Conservation (phyloP, 2,329 filamentous ascomycete genomes). For the Fusarium solani-melongenae region DNA sequence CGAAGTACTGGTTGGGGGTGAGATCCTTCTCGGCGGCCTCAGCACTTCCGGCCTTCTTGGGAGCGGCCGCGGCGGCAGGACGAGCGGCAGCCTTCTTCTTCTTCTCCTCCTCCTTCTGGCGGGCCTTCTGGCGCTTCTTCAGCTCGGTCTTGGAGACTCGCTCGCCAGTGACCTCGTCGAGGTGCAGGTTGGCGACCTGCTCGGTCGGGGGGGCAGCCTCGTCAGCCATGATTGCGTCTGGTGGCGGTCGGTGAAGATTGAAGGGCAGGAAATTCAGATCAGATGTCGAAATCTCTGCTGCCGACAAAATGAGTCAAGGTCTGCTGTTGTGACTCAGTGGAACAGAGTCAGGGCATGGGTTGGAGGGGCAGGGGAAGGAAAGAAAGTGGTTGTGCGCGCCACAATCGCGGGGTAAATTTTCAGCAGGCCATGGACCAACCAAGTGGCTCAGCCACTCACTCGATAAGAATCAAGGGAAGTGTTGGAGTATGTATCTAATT, state of each 20-base stretch:
- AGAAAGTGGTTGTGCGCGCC: constrained; percentile 35
- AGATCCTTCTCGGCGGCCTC: constrained; percentile 71
- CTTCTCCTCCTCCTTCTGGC: constrained; percentile 89
- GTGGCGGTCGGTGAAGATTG: constrained; percentile 13
- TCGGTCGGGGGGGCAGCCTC: constrained; percentile 53
- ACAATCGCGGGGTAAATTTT: constrained; percentile 48
- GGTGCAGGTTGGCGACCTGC: constrained; percentile 77
- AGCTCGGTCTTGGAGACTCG: constrained; percentile 84
- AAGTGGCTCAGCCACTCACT: constrained; percentile 33
- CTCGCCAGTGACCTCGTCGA: constrained; percentile 95
- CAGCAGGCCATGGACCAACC: constrained; percentile 15
- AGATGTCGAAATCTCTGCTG: constrained; percentile 27
- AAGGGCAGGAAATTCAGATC: constrained; percentile 19
- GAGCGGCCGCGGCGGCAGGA: constrained; percentile 75
- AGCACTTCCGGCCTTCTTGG: constrained; percentile 61
- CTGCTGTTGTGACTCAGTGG: constrained; percentile 42
- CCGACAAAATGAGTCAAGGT: constrained; percentile 36
- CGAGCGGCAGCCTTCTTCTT: constrained; percentile 83
- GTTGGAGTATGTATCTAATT: background rate
- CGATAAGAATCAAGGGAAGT: background rate
- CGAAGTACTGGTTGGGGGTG: constrained; percentile 82
- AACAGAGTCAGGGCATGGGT: constrained; percentile 42
- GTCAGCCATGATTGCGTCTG: constrained; percentile 45
- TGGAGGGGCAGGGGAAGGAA: constrained; percentile 44
- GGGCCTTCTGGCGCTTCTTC: constrained; percentile 95